These are phyloP conservation scores for Sporothrix sp. DNA, from an alignment of 2,329 filamentous ascomycete species.

Conservation along the genomic window DNA sequence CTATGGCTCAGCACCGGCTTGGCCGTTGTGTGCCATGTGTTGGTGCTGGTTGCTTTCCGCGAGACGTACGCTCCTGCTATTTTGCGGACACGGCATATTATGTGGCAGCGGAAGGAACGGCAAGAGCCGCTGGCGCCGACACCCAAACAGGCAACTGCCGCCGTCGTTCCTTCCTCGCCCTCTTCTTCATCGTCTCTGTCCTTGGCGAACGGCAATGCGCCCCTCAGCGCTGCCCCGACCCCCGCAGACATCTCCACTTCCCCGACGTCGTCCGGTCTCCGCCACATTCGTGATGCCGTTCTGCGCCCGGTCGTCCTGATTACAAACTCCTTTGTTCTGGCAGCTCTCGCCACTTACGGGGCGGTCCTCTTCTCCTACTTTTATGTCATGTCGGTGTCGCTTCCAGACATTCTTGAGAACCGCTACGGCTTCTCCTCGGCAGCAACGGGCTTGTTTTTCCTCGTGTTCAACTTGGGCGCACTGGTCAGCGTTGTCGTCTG, in stretches of 20 bases:
- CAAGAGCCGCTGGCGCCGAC: not conserved
- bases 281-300: slow-evolving; percentile 40
- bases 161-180: slow-evolving; percentile 16
- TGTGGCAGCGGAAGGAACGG: slow-evolving; percentile 20
- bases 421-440: slow-evolving; percentile 42
- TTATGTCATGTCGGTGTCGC: slow-evolving; percentile 44
- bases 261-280: slow-evolving; percentile 32
- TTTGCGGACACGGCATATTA: slow-evolving; percentile 34
- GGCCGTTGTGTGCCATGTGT: slow-evolving; percentile 17
- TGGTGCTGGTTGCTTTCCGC: slow-evolving; percentile 23
- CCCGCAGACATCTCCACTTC: slow-evolving; percentile 20
- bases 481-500: slow-evolving; percentile 37
- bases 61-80: slow-evolving; percentile 35
- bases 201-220: not conserved
- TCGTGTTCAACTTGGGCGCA: slow-evolving; percentile 46
- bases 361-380: slow-evolving; percentile 41
- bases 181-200: not conserved
- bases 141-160: not conserved
- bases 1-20: slow-evolving; percentile 24
- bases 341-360: slow-evolving; percentile 35
- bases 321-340: slow-evolving; percentile 33
- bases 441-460: slow-evolving; percentile 41
- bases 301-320: slow-evolving; percentile 40
- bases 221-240: too few species aligned
- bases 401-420: slow-evolving; percentile 40